Base-by-base conservation (phyloP, 1,284 basidiomycete species). In the Pseudozyma tsukubaensis region DNA sequence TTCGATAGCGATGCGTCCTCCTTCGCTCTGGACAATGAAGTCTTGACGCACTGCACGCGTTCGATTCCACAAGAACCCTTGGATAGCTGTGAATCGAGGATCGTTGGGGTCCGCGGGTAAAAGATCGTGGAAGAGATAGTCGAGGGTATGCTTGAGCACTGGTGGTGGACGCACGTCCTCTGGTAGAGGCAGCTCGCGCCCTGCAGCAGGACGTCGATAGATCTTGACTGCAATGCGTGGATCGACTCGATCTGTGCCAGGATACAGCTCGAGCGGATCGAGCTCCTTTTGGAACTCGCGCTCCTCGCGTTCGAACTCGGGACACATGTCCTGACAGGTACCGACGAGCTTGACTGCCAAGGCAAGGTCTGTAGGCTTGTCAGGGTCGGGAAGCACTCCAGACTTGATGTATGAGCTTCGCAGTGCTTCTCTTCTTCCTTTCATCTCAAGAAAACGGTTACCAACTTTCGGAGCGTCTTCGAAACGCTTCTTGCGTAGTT, bases 321-420 rank as follows among this genome's bases (percentile, higher is more conserved):
- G 93, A 84, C 96, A 98, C 94, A 98, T 97, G 71, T 92, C 91
- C 85, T 88, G 86, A 82, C 96, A 98, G 1, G 93, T 95, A 18
- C 96, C 96, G 13, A 92, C 89, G 79, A 98, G 91, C 35, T 91
- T 92, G 58, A 94, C 92, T 3, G 96, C 94, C 67, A 94, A 91
- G 67, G 92, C 91, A 8, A 97, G 88, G 24, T 91, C 88, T 72
- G 91, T 92, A 4, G 92, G 89, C 34, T 91, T 89, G 34, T 87
- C 84, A 0, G 93, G 94, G 76, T 94, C 92, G 61, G 93, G 92
- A 88, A 97, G 94, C 78, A 92, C 90, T 5, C 94, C 94, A 35
- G 91, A 89, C 3, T 89, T 87, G 63, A 96, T 93, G n/a, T 92
- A 92, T 40, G 85, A 88, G 76, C 90, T 90, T 50, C 92, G 88